Base-by-base conservation (phyloP, 768 basidiomycete species). In the Psilocybe subaeruginosa region DNA sequence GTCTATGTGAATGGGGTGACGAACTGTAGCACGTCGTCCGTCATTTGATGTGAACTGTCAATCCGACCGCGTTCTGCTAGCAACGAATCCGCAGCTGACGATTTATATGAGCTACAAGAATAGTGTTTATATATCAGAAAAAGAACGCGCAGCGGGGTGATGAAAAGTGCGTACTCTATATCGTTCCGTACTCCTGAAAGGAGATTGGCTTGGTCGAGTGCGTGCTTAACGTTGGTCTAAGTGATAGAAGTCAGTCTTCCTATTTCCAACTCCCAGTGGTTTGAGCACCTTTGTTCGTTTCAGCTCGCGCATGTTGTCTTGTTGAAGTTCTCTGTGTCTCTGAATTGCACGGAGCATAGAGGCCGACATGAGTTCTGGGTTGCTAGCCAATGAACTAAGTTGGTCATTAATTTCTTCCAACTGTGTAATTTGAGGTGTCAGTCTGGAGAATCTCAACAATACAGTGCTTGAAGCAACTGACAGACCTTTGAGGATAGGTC, bases 1-100 rank as follows among this genome's bases (percentile, higher is more conserved):
- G 53, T 19, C 56, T 46, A 46, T 46, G 33, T 19, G 51, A 8
- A 29, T 31, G 55, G 19, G 14, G 27, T 23, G 14, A 73, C 91
- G 60, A 70, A 97, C 95, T 91, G 85, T 27, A 99, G 80, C 35
- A 96, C 82, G 45, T 91, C 91, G 70, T 99, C 97, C 17, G 93
- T 91, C 96, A 99, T 98, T 59, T 86, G 81, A 77, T 99, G 96
- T 23, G 92, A 94, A 65, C 87, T 92, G 76, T 98, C 97, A 61
- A 99, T 97, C 63, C 87, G 85, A 3, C 90, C 85, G 48, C 97
- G 84, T 76, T 99, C 97, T 23, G 88, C 87, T 29, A 99, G 80
- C 43, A 99, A 76, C 5, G 92, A 85, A 66, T 99, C 97, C 1
- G 92, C 88, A 12, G 91, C 85, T 16, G 92, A 90, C 5, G 93